These are phyloP conservation scores for Gossypium bickii DNA, from an alignment of 345 rosid species.

Conservation along the genomic window DNA sequence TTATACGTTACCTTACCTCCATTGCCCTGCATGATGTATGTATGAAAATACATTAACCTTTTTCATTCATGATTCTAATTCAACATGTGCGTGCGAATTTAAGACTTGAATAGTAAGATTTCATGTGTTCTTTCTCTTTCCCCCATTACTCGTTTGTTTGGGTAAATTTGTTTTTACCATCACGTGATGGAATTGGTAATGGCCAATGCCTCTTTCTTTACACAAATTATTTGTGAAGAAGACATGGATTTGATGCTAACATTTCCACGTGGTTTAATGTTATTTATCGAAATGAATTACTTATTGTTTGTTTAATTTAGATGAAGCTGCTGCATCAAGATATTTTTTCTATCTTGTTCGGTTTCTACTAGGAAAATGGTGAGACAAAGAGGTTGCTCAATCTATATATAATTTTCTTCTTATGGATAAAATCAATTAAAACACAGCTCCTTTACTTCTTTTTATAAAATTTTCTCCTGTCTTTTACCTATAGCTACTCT, in stretches of 20 bases:
- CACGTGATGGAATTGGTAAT: neutral
- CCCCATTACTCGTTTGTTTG: neutral
- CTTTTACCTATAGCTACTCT: neutral
- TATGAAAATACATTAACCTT: neutral
- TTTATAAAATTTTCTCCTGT: neutral
- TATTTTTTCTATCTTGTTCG: neutral
- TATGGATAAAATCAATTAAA: neutral
- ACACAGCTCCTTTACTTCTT: neutral
- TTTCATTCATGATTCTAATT: neutral
- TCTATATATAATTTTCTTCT: neutral
- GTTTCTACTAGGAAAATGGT: neutral
- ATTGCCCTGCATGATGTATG: neutral
- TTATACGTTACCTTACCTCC: neutral
- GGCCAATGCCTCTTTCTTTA: neutral
- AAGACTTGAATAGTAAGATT: neutral
- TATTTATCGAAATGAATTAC: neutral
- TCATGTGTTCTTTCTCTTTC: too few species aligned
- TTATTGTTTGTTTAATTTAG: neutral
- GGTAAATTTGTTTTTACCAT: too few species aligned
- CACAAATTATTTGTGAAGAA: neutral
- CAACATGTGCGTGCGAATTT: neutral
- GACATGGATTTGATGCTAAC: neutral
- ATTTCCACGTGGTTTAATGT: neutral
- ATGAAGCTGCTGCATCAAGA: neutral
- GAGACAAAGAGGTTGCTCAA: neutral